Evolutionary conservation across 1,139 yeast genomes (phyloP), one percentile per base, ranked within the genome.

Genomic region (Magnusiomyces ingens): DNA sequence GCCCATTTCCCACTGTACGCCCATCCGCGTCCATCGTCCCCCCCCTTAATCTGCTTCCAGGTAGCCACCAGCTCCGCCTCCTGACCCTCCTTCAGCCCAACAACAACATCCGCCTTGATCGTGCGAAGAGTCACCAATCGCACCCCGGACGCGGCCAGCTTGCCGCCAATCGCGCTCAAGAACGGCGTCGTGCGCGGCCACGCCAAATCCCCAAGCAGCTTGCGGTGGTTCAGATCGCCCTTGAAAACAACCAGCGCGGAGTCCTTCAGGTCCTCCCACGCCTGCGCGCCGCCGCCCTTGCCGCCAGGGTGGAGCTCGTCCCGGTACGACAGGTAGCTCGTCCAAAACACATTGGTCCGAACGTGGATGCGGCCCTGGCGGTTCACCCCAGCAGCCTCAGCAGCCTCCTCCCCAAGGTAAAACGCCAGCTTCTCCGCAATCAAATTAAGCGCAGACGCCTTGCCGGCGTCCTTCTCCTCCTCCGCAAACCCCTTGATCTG

Each of bases 101-200:
- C 96, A 53, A 86, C 84, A n/a, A 91, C 98, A 67, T 94, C 99
- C 0, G 98, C 97, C 70, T 93, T 93, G 69, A 96, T 84, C 2
- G 99, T 93, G 73, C 99, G 81, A 63, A 93, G 76, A 35, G 95
- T 79, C 58, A 89, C 73, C 22, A 88, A 64, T 15, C 81, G 82
- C 53, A 93, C 73, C 8, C 83, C 84, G 53, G 71, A 67, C 1
- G 68, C 59, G 0, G 85, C 84, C 61, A 91, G 75, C 12, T 81
- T 79, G 6, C 29, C 5, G 54, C 86, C 88, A 58, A 91, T 78
- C 2, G 96, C 93, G 0, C 72, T 69, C 5, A 61, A 62, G 71
- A 91, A 93, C 1, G 89, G 77, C 0, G 96, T 88, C 2, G 91
- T 81, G 55, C 84, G 79, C 17, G 82, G 82, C 99, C 99, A 93